Evolutionary conservation across 495 filamentous ascomycete genomes (phyloP).

Genomic region (Annulohypoxylon moriforme): DNA sequence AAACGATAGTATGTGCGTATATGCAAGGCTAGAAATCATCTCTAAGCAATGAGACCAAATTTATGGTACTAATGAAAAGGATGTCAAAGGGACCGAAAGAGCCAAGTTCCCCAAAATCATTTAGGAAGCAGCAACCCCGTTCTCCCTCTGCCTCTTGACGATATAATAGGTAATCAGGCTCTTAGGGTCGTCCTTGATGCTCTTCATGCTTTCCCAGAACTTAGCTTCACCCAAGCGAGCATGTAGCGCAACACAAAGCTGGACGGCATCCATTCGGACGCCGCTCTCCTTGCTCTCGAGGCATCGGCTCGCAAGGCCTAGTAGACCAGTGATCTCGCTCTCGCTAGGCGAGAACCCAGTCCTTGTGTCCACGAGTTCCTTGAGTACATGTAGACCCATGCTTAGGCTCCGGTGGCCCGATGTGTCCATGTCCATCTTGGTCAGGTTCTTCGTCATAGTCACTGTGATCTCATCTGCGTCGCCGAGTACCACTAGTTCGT

Average conservation of each 20-base stretch:
- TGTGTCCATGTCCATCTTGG: constrained; percentile 50
- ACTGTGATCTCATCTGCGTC: constrained; percentile 61
- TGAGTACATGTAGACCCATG: constrained; percentile 72
- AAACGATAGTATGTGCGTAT: not conserved
- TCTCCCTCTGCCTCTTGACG: constrained; percentile 69
- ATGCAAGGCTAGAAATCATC: not conserved
- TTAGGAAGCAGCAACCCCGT: constrained; percentile 12
- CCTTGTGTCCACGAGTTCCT: constrained; percentile 60
- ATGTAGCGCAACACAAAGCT: constrained; percentile 80
- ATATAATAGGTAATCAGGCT: constrained; percentile 88
- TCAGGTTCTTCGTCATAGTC: constrained; percentile 58
- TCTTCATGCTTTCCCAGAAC: constrained; percentile 74
- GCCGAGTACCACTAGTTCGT: constrained; percentile 62
- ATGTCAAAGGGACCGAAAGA: not conserved
- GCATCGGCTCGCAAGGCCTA: constrained; percentile 67
- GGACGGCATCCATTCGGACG: constrained; percentile 80
- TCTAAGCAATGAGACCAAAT: not conserved
- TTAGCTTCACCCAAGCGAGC: constrained; percentile 70
- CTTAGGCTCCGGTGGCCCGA: constrained; percentile 57
- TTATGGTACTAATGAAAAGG: not conserved
- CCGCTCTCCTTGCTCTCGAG: constrained; percentile 79
- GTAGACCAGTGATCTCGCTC: constrained; percentile 58
- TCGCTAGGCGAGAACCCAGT: constrained; percentile 56
- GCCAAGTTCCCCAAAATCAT: not conserved
- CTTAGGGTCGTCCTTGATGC: constrained; percentile 72